Evolutionary conservation across 2,329 filamentous ascomycete genomes (phyloP), one percentile per base, ranked within the genome.

Genomic region (Pseudopyricularia cyperi): DNA sequence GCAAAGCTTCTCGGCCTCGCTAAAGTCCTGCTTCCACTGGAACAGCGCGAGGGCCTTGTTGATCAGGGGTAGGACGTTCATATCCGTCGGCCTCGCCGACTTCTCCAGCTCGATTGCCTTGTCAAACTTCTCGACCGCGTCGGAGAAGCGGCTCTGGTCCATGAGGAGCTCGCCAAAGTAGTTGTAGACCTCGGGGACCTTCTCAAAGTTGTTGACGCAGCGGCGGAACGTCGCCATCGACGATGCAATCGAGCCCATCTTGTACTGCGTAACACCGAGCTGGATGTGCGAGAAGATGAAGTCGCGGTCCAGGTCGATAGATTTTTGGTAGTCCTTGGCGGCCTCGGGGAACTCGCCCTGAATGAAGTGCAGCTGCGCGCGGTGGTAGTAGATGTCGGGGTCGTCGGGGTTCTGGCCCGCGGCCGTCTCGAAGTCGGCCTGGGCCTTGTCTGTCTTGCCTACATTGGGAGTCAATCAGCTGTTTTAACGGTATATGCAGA

Each of bases 241-340:
- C 8, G 90, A 96, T 7, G 93, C 93, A 54, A 98, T 87, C 30
- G 89, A 95, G 59, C 93, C 93, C 86, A 97, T 94, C 83, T 98
- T 98, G 77, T 98, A 98, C 71, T 98, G 93, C 49, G 93, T 98
- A 51, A 98, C 93, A 67, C 93, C 93, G 44, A 98, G 87, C 71
- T 98, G 93, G 63, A 98, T 98, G 72, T 98, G 93, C 7, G 91
- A 97, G 79, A 95, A 98, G 73, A 98, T 98, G 70, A 98, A 98
- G 59, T 88, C 83, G 60, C 82, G 80, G 74, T 98, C 93, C 30
- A 98, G 79, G 62, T 98, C 93, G 63, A 98, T 98, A 3, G 93
- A 97, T 73, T 95, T 96, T 68, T 98, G 93, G 73, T 98, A 98
- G 72, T 98, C 93, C 73, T 94, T 95, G 55, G 93, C 90, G 4